phyloP scores from a whole-genome alignment of 2,329 filamentous ascomycete genomes.

The Aspergillus sp. region DNA sequence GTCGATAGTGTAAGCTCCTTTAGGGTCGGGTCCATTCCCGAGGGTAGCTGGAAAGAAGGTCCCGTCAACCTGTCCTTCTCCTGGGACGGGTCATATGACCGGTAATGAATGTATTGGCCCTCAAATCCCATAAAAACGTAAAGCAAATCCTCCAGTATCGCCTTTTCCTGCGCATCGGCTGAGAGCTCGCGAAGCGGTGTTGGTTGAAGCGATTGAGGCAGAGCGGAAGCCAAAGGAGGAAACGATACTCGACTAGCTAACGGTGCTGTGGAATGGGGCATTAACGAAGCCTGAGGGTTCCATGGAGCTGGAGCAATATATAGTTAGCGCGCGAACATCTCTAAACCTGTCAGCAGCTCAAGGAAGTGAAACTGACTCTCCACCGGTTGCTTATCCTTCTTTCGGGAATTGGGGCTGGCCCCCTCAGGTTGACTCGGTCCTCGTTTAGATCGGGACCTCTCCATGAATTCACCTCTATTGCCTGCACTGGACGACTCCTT shows the following conservation, averaged over 20 bases:
- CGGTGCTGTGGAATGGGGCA: slow-evolving; percentile 70
- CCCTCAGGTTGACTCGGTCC: slow-evolving; percentile 23
- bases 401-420: slow-evolving; percentile 28
- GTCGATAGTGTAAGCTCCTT: slow-evolving; percentile 85
- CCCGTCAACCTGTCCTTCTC: slow-evolving; percentile 87
- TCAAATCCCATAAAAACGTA: slow-evolving; percentile 99
- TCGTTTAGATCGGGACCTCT: slow-evolving; percentile 36
- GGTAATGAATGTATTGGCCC: slow-evolving; percentile 93
- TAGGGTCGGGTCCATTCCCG: slow-evolving; percentile 86
- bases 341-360: neutral
- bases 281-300: slow-evolving; percentile 76
- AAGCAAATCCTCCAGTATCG: slow-evolving; percentile 83
- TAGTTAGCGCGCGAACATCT: slow-evolving; percentile 17
- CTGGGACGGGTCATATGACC: slow-evolving; percentile 75
- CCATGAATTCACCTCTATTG: slow-evolving; percentile 35
- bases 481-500: slow-evolving; percentile 40
- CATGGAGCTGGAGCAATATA: slow-evolving; percentile 54
- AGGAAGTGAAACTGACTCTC: slow-evolving; percentile 30
- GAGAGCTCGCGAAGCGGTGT: slow-evolving; percentile 68
- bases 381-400: slow-evolving; percentile 35
- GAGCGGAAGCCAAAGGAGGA: slow-evolving; percentile 63
- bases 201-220: slow-evolving; percentile 70
- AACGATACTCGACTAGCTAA: slow-evolving; percentile 68
- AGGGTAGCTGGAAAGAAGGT: slow-evolving; percentile 74
- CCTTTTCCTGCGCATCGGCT: slow-evolving; percentile 79